These are phyloP conservation scores for Pleodorina starrii DNA, from an alignment of 139 green algal genomes.

Conservation along the genomic window DNA sequence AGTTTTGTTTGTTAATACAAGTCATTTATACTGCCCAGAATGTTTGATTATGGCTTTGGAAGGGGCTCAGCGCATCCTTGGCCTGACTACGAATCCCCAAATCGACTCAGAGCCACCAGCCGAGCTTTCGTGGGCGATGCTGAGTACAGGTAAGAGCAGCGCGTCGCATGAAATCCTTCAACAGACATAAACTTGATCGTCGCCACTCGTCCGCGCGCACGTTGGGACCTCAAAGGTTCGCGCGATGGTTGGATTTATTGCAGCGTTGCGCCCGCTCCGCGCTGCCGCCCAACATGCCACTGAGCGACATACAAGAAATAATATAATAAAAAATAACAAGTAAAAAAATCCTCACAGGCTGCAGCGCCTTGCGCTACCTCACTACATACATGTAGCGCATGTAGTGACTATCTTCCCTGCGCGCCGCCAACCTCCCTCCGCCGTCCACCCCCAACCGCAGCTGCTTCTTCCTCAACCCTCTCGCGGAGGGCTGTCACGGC, in stretches of 20 bases:
- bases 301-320: too few species aligned
- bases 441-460: too few species aligned
- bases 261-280: not conserved
- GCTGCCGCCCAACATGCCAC: not conserved
- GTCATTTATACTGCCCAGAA: not conserved
- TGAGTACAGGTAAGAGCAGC: not conserved
- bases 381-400: not conserved
- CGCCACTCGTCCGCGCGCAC: too few species aligned
- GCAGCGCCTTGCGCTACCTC: not conserved
- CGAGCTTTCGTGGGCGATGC: not conserved
- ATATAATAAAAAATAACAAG: not conserved
- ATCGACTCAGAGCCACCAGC: not conserved
- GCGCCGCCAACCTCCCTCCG: too few species aligned
- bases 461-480: conserved; percentile 1
- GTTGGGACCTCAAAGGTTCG: not conserved
- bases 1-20: not conserved
- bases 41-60: not conserved
- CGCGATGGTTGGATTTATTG: not conserved
- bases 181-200: too few species aligned
- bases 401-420: not conserved
- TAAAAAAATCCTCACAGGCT: not conserved
- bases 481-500: not conserved
- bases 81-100: not conserved
- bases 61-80: not conserved
- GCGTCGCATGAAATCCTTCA: not conserved